phyloP scores from a whole-genome alignment of 2,329 filamentous ascomycete species.

The Diaporthe capsici region DNA sequence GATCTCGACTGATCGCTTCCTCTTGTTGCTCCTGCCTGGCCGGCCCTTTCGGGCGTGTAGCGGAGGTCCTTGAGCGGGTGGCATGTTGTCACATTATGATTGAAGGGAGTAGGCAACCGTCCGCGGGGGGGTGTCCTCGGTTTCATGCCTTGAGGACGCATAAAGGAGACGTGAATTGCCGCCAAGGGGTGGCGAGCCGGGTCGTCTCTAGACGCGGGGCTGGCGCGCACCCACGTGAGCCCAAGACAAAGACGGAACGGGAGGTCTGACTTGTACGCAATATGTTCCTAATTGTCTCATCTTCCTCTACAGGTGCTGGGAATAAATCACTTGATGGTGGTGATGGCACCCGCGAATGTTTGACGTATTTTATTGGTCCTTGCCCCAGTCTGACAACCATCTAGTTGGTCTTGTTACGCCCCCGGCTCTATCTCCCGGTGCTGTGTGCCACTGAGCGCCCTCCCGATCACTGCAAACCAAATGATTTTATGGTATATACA shows the following conservation, averaged over 20 bases:
- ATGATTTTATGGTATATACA: slow-evolving; percentile 36
- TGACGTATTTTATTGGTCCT: slow-evolving; percentile 5
- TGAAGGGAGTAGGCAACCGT: background rate
- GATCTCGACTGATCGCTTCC: slow-evolving; percentile 35
- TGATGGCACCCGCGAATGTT: background rate
- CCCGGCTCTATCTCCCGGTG: slow-evolving; percentile 10
- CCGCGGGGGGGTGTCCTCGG: background rate
- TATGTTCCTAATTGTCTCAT: background rate
- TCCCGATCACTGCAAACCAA: slow-evolving; percentile 18
- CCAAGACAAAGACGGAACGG: slow-evolving; percentile 3
- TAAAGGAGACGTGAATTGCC: slow-evolving; percentile 33
- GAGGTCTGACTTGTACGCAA: background rate
- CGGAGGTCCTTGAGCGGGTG: slow-evolving; percentile 32
- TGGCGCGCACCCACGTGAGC: slow-evolving; percentile 33
- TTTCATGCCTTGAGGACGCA: background rate
- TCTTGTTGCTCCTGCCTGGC: slow-evolving; percentile 28
- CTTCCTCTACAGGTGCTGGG: background rate
- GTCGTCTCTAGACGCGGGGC: slow-evolving; percentile 30
- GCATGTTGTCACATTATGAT: slow-evolving; percentile 36
- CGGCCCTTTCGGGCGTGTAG: slow-evolving; percentile 33
- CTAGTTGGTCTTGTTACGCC: slow-evolving; percentile 9
- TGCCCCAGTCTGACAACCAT: slow-evolving; percentile 5
- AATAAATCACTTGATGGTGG: background rate
- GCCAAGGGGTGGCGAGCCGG: slow-evolving; percentile 9
- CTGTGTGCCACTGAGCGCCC: slow-evolving; percentile 12